Base-by-base conservation (phyloP, 345 rosid species). In the Ceriops zippeliana region DNA sequence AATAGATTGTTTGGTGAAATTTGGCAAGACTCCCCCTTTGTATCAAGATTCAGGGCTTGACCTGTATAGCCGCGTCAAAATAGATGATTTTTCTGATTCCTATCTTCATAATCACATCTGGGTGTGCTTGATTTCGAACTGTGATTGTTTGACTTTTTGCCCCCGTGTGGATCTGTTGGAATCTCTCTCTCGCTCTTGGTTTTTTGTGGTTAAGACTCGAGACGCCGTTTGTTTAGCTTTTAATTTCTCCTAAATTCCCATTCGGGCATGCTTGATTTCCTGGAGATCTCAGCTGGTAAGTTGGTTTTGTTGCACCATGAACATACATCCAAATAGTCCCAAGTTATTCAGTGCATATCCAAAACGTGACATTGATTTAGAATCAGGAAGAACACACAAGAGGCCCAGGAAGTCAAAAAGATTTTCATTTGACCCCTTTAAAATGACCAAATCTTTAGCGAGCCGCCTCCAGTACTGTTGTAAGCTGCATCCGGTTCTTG, bases 341-440 rank as follows among this genome's bases (percentile, higher is more conserved):
- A 90, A 91, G 69, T 73, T 91, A 61, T 91, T 87, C 74, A 65
- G 75, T 74, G 90, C 97, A 51, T 95, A 95, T 70, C 87, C 93
- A 24, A 82, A 86, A 71, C 74, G 78, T 67, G 96, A 91, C 56
- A 84, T 91, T 54, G 99, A 91, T 76, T 64, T 95, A 79, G 99
- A 95, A 77, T 86, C 76, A 9, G 71, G 86, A 73, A 91, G 86
- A 67, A 66, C 83, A 24, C 32, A 79, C 27, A 91, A 81, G 73
- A 83, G 90, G 83, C 38, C 80, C 52, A 80, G 93, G 59, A 89
- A 83, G 75, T 63, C 84, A 21, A 91, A 81, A 85, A 80, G 60
- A 17, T 80, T 80, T 32, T 53, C 76, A 17, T 15, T 75, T 30
- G 57, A 67, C 65, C 82, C 82, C 10, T 20, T 78, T 70, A 86